Base-by-base conservation (phyloP, 805 yeast genomes). In the Yarrowia sp. region DNA sequence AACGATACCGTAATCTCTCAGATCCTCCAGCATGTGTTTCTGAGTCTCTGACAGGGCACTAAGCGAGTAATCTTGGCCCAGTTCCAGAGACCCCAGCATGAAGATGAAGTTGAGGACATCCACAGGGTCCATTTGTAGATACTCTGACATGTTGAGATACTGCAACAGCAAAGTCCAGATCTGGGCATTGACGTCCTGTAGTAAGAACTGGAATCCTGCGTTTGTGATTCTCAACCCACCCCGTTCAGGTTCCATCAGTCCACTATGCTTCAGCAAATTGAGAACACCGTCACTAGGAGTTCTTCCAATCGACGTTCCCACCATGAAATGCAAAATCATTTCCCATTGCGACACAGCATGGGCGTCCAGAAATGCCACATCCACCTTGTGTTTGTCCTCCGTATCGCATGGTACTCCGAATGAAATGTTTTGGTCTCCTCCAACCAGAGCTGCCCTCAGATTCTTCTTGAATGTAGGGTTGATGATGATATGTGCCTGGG, bases 291-390 rank as follows among this genome's bases (percentile, higher is more conserved):
- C 88, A 2, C 97, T 97, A 2, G 85, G 79, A 17, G 81, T 83
- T 12, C 85, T 81, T 55, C 88, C 79, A 64, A 91, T 90, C 5
- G 71, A 61, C 0, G 98, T 91, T 1, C 98, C 97, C 52, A 95
- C 99, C 98, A 95, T 94, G 79, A 89, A 95, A 81, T 95, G 98
- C 73, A 95, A 81, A 72, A 95, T 94, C 9, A 91, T 86, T 76
- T 95, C 99, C 99, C 99, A 95, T 75, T 90, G 92, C 55, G 83
- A 85, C 8, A 92, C 84, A 14, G 97, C 96, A 78, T 92, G 93
- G 46, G 81, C 81, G 72, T 91, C 96, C 58, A 94, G 80, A 73
- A 88, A 89, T 43, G 82, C 83, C n/a, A 87, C 77, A 56, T 85
- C 87, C 5, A 90, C 89, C 38, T 79, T 79, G 67, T 85, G 84